Percentiles rank a stretch among this genome's conserved stretches.
Conservation (phyloP, 176 grass and related monocot species). For the Neostapfia colusana region DNA sequence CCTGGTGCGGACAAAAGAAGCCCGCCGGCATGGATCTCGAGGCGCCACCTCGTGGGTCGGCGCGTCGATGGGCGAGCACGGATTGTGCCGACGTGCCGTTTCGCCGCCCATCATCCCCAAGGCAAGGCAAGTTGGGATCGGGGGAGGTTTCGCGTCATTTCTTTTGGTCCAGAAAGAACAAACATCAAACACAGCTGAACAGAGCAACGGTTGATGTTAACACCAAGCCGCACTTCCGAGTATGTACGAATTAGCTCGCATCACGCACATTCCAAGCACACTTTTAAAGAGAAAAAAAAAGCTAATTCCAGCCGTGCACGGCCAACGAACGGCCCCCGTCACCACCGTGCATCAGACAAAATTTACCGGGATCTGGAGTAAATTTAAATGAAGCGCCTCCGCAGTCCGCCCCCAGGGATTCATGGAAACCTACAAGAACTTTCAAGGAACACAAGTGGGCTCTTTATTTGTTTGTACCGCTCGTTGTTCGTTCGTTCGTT, state of each 20-base stretch:
- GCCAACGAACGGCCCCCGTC: background rate
- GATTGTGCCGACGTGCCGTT: background rate
- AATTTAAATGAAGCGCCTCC: background rate
- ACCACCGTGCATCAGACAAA: background rate
- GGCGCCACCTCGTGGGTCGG: background rate
- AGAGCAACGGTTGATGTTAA: background rate
- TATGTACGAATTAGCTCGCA: background rate
- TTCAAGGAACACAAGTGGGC: background rate
- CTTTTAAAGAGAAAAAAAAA: slow-evolving; percentile 7
- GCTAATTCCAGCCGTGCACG: background rate
- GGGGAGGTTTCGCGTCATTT: background rate
- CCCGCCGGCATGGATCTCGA: background rate
- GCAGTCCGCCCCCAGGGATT: background rate
- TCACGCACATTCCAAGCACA: background rate
- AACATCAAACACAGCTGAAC: background rate
- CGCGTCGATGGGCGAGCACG: background rate
- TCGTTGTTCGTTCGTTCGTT: background rate
- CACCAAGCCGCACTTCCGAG: background rate
- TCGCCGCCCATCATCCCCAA: background rate
- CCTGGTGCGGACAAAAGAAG: background rate
- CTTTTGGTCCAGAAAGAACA: background rate
- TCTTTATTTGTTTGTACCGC: background rate
- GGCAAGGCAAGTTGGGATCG: background rate
- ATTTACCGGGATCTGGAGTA: background rate
- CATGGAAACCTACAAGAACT: background rate